A percentile compares a stretch with the other conserved stretches of the same genome.
Evolutionary conservation across 2,329 filamentous ascomycete species (phyloP).

Genomic region (Diaporthe vexans): DNA sequence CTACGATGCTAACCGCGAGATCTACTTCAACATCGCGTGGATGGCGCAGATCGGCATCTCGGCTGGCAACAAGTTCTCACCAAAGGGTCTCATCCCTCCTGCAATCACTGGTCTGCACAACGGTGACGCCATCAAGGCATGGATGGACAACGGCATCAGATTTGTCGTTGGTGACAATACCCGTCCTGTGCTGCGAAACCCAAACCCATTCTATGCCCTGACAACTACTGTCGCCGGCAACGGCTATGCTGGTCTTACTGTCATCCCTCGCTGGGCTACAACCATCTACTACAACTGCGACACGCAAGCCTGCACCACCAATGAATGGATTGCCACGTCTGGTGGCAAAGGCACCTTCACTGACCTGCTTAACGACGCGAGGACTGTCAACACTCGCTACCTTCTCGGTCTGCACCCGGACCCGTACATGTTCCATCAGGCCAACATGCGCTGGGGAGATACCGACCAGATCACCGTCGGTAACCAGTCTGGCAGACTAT

Average conservation of each 20-base stretch:
- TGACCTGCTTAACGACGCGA: slow-evolving; percentile 64
- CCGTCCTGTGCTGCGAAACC: slow-evolving; percentile 66
- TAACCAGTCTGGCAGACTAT: slow-evolving; percentile 59
- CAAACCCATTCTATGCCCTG: slow-evolving; percentile 68
- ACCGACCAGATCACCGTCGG: slow-evolving; percentile 63
- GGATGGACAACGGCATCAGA: slow-evolving; percentile 70
- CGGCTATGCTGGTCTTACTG: slow-evolving; percentile 67
- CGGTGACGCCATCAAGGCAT: slow-evolving; percentile 72
- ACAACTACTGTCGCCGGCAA: slow-evolving; percentile 64
- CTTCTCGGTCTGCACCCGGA: slow-evolving; percentile 69
- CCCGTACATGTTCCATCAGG: slow-evolving; percentile 75
- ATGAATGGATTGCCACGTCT: slow-evolving; percentile 73
- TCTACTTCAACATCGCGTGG: slow-evolving; percentile 73
- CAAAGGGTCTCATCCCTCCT: slow-evolving; percentile 70
- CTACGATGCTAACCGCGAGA: slow-evolving; percentile 68
- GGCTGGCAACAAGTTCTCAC: slow-evolving; percentile 61
- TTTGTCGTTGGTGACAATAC: slow-evolving; percentile 76
- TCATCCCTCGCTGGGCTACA: slow-evolving; percentile 72
- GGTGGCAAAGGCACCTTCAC: slow-evolving; percentile 66
- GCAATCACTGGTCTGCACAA: slow-evolving; percentile 76
- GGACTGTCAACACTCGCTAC: slow-evolving; percentile 67
- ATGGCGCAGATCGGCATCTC: slow-evolving; percentile 66
- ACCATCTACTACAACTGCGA: slow-evolving; percentile 77
- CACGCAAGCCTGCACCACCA: slow-evolving; percentile 66
- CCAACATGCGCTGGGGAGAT: slow-evolving; percentile 68